Evolutionary conservation across 257 asterid species (phyloP).

Genomic region (Solanum lycopersicoides): DNA sequence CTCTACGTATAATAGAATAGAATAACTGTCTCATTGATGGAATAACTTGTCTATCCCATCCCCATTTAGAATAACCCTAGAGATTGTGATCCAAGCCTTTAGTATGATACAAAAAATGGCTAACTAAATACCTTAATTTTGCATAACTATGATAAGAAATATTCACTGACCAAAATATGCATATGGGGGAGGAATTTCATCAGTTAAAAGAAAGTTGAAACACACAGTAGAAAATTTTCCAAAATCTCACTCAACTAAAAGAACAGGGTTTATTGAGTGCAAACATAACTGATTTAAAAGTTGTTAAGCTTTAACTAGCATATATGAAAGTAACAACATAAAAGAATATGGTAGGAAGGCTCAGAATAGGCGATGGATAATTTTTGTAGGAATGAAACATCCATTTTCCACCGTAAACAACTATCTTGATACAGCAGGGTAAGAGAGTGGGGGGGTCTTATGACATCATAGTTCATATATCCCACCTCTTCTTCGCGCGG

Average conservation of each 20-base stretch:
- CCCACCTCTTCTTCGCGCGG: conserved; percentile 94
- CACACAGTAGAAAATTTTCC: not conserved
- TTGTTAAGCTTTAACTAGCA: not conserved
- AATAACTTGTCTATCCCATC: too few species aligned
- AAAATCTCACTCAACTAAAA: not conserved
- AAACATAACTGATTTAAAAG: not conserved
- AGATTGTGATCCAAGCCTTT: not conserved
- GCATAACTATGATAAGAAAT: not conserved
- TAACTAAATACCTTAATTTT: not conserved
- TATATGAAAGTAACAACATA: not conserved
- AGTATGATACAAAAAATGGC: not conserved
- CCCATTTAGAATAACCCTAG: too few species aligned
- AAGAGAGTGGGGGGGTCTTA: not conserved
- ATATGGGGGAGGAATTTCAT: not conserved
- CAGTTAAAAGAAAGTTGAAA: not conserved
- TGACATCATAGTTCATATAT: conserved; percentile 24
- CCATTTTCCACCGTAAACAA: not conserved
- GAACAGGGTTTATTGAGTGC: not conserved
- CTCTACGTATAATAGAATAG: too few species aligned
- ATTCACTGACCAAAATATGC: not conserved
- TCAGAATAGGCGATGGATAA: not conserved
- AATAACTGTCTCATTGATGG: too few species aligned
- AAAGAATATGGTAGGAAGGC: not conserved
- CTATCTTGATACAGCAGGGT: not conserved
- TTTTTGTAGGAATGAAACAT: not conserved